Conservation (phyloP, 768 basidiomycete genomes). For the Pholiota conissans region DNA sequence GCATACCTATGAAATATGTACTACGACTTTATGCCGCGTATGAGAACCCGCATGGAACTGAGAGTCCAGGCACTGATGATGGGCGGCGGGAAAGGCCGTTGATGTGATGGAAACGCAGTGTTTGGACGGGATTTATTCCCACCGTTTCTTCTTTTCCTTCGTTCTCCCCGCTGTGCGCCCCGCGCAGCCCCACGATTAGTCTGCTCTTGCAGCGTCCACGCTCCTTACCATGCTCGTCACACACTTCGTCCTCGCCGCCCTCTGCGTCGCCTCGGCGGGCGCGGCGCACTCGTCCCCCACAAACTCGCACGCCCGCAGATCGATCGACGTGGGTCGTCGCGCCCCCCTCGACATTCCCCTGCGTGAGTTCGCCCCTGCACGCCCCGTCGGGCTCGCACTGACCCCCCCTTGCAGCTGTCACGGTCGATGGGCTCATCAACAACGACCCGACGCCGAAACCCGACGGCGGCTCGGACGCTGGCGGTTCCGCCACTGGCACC, state of each 20-base stretch:
- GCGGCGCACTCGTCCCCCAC: constrained; percentile 40
- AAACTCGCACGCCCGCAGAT: constrained; percentile 34
- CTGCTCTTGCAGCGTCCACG: constrained; percentile 25
- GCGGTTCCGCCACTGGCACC: neutral
- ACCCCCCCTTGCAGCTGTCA: neutral
- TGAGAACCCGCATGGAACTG: neutral
- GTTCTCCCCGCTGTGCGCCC: constrained; percentile 13
- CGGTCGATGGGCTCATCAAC: no score
- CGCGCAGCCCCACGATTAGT: constrained; percentile 4
- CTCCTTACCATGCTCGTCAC: constrained; percentile 30
- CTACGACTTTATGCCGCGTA: neutral
- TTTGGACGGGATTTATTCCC: neutral
- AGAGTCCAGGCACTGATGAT: neutral
- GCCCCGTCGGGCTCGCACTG: neutral
- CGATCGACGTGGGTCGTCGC: constrained; percentile 16
- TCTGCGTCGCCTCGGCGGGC: constrained; percentile 26
- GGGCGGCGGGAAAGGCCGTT: constrained; percentile 4
- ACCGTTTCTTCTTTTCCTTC: constrained; percentile 12
- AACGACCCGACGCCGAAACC: neutral
- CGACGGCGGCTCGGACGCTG: neutral
- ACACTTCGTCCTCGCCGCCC: constrained; percentile 30
- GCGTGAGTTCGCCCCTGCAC: neutral
- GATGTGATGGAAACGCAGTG: constrained; percentile 8
- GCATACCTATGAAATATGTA: neutral
- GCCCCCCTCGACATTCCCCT: neutral